Evolutionary conservation across 2,329 filamentous ascomycete genomes (phyloP).

Genomic region (Alternaria panax): DNA sequence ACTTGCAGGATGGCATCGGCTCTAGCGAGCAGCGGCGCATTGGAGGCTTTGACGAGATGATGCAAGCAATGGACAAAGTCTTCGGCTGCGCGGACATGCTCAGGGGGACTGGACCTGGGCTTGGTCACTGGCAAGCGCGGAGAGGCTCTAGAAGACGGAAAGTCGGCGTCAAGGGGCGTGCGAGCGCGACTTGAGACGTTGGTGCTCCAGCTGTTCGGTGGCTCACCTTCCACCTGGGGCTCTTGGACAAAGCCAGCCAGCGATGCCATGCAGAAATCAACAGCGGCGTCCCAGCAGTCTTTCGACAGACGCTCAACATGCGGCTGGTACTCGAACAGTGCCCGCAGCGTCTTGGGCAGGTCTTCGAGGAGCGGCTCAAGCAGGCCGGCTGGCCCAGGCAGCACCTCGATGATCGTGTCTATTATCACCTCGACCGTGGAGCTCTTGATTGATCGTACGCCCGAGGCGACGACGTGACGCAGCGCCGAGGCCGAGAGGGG

Average conservation of each 20-base stretch:
- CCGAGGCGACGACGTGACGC: conserved; percentile 74
- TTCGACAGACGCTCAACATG: conserved; percentile 80
- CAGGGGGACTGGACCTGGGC: conserved; percentile 30
- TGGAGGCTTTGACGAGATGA: conserved; percentile 68
- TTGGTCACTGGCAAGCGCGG: conserved; percentile 31
- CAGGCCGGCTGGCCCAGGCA: conserved; percentile 69
- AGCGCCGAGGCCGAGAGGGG: conserved; percentile 74
- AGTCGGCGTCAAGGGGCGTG: conserved; percentile 43
- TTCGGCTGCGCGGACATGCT: conserved; percentile 37
- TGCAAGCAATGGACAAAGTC: conserved; percentile 68
- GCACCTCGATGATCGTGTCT: conserved; percentile 79
- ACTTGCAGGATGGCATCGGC: conserved; percentile 64
- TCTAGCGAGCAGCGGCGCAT: conserved; percentile 69
- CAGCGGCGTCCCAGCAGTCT: conserved; percentile 71
- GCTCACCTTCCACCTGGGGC: conserved; percentile 26
- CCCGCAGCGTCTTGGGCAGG: conserved; percentile 78
- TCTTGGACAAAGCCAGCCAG: conserved; percentile 54
- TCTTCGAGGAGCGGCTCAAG: conserved; percentile 75
- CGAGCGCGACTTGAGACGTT: conserved; percentile 38
- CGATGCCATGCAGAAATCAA: conserved; percentile 74
- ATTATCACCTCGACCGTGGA: conserved; percentile 82
- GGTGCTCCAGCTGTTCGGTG: conserved; percentile 40
- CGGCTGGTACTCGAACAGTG: conserved; percentile 73
- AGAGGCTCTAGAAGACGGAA: conserved; percentile 32
- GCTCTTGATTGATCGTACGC: conserved; percentile 70